Percentiles rank a stretch among this genome's conserved stretches.
Evolutionary conservation across 257 asterid species (phyloP).

Genomic region (Nicotiana tabacum): DNA sequence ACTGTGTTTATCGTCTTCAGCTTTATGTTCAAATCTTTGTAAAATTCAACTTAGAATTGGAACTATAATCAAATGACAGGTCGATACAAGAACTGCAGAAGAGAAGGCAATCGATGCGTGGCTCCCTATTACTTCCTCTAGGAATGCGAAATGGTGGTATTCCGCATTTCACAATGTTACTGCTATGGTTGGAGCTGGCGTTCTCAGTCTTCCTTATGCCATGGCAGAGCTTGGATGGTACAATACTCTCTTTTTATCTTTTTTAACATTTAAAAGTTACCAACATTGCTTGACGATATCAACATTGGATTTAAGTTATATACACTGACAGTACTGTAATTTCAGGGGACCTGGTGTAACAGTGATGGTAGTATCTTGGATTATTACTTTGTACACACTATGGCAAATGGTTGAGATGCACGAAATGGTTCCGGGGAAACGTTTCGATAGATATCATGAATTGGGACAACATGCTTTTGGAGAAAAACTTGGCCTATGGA

Average conservation of each 20-base stretch:
- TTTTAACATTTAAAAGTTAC: neutral
- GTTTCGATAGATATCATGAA: conserved; percentile 88
- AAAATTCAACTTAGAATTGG: too few species aligned
- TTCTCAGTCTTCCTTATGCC: conserved; percentile 80
- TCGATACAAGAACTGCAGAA: conserved; percentile 33
- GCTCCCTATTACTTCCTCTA: conserved; percentile 60
- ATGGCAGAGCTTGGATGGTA: conserved; percentile 79
- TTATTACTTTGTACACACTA: conserved; percentile 65
- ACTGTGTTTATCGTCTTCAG: too few species aligned
- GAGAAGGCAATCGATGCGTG: conserved; percentile 65
- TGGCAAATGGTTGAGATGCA: conserved; percentile 99
- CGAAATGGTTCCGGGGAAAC: conserved; percentile 90
- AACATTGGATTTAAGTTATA: too few species aligned
- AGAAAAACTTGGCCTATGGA: conserved; percentile 77
- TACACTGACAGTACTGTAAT: neutral
- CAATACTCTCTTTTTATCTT: neutral
- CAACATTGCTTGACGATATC: too few species aligned
- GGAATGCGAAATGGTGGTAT: conserved; percentile 97
- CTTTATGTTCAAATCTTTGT: too few species aligned
- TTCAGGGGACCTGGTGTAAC: conserved; percentile 85
- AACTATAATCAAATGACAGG: conserved; percentile 11
- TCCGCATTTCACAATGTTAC: conserved; percentile 89
- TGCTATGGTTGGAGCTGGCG: conserved; percentile 95
- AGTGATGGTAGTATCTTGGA: conserved; percentile 74
- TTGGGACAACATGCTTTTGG: conserved; percentile 92